phyloP scores from a whole-genome alignment of 2,329 filamentous ascomycete genomes.

The Fusarium luffae region DNA sequence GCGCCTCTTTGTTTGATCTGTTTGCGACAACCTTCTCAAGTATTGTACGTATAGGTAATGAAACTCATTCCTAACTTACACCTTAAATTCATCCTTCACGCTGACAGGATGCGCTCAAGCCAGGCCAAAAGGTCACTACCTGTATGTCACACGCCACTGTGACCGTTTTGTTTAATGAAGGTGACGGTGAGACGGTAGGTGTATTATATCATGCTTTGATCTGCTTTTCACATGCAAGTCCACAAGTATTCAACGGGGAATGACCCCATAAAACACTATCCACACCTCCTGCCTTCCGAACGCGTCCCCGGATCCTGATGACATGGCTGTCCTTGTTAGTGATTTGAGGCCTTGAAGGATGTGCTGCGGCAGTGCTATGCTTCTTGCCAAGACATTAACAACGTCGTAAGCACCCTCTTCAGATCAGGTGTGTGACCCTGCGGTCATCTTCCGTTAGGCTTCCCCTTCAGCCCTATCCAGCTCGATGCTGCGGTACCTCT shows the following conservation, averaged over 20 bases:
- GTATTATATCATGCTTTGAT: not conserved
- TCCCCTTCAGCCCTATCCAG: conserved; percentile 39
- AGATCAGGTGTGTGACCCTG: conserved; percentile 16
- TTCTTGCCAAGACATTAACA: conserved; percentile 29
- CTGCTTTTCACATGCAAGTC: conserved; percentile 33
- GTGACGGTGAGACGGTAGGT: not conserved
- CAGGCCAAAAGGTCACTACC: not conserved
- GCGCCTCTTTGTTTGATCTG: conserved; percentile 9
- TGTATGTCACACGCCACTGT: not conserved
- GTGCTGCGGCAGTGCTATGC: conserved; percentile 15
- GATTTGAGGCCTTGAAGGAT: conserved; percentile 19
- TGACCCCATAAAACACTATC: conserved; percentile 25
- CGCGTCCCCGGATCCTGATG: conserved; percentile 22
- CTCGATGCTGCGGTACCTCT: conserved; percentile 3
- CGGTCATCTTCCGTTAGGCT: conserved; percentile 44
- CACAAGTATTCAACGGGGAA: not conserved
- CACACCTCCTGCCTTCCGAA: conserved; percentile 23
- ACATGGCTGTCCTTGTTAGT: conserved; percentile 19
- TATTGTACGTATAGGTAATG: not conserved
- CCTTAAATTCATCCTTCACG: not conserved
- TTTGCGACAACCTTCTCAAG: not conserved
- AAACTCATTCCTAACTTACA: not conserved
- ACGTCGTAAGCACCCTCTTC: conserved; percentile 23
- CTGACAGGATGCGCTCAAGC: not conserved
- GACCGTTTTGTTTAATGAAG: not conserved